Percentiles rank a stretch among this genome's conserved stretches.
Evolutionary conservation across 805 yeast species (phyloP).

Genomic region (Teunomyces atbi): DNA sequence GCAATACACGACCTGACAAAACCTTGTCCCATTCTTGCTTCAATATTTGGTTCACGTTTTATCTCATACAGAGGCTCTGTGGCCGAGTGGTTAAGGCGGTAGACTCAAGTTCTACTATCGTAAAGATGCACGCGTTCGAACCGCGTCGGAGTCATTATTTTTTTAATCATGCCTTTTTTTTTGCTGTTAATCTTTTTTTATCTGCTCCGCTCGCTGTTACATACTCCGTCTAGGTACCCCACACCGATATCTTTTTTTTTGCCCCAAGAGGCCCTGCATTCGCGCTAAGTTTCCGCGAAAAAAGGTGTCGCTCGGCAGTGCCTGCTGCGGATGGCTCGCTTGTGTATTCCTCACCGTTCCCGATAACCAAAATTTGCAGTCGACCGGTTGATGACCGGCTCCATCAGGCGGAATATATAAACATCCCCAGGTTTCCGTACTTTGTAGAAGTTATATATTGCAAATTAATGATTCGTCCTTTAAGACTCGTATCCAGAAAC

Average conservation of each 20-base stretch:
- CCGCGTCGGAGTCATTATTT: slow-evolving; percentile 5
- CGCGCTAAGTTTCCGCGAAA: background rate
- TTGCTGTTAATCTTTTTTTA: background rate
- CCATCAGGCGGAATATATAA: slow-evolving; percentile 1
- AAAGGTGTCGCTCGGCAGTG: background rate
- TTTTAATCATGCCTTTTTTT: background rate
- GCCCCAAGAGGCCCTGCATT: background rate
- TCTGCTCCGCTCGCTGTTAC: background rate
- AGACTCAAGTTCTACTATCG: slow-evolving; percentile 5
- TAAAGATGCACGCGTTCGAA: slow-evolving; percentile 5
- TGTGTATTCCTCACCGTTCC: background rate
- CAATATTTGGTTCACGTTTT: no score
- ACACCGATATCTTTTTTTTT: background rate
- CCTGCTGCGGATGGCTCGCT: background rate
- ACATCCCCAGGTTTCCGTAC: slow-evolving; percentile 1
- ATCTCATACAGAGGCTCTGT: slow-evolving; percentile 4
- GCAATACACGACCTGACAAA: background rate
- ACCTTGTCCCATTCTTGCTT: no score
- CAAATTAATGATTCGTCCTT: slow-evolving; percentile 2
- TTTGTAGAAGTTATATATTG: background rate
- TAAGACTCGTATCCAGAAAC: slow-evolving; percentile 2
- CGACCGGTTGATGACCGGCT: background rate
- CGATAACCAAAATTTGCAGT: slow-evolving; percentile 1
- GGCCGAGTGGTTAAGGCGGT: slow-evolving; percentile 5
- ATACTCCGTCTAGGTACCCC: background rate